These are phyloP conservation scores for Acacia melanoxylon DNA, from an alignment of 306 rosid genomes.

Conservation along the genomic window DNA sequence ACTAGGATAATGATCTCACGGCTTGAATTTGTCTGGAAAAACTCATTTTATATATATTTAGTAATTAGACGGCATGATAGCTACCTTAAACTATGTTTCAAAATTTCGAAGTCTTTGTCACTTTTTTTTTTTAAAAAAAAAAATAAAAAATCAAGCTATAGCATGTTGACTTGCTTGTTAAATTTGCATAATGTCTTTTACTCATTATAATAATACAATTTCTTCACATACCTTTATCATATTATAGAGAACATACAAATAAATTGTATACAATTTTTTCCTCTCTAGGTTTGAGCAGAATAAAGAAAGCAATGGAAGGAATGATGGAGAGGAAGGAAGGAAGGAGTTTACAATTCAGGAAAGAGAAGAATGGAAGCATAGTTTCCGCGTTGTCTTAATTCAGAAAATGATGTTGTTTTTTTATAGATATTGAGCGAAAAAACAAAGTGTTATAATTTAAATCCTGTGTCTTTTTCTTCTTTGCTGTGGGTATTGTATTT, in stretches of 20 bases:
- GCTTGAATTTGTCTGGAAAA: background rate
- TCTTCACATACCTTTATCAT: background rate
- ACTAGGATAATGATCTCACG: background rate
- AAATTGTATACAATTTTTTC: background rate
- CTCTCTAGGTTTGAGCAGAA: background rate
- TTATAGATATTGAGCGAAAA: background rate
- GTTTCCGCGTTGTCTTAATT: background rate
- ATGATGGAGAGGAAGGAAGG: background rate
- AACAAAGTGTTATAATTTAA: background rate
- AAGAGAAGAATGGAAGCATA: conserved; percentile 1
- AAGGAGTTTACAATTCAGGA: background rate
- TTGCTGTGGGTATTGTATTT: background rate
- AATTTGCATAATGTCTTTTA: background rate
- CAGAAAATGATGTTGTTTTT: background rate
- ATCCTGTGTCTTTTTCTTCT: background rate
- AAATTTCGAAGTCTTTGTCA: background rate
- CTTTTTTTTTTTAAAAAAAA: background rate
- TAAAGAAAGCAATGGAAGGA: background rate
- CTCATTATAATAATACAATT: background rate
- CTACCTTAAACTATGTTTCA: background rate
- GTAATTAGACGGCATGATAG: background rate
- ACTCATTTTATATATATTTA: background rate
- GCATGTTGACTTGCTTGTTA: background rate
- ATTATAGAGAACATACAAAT: background rate
- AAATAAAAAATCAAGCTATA: background rate